Conservation (phyloP, 495 filamentous ascomycete genomes). For the Bacidia gigantensis region DNA sequence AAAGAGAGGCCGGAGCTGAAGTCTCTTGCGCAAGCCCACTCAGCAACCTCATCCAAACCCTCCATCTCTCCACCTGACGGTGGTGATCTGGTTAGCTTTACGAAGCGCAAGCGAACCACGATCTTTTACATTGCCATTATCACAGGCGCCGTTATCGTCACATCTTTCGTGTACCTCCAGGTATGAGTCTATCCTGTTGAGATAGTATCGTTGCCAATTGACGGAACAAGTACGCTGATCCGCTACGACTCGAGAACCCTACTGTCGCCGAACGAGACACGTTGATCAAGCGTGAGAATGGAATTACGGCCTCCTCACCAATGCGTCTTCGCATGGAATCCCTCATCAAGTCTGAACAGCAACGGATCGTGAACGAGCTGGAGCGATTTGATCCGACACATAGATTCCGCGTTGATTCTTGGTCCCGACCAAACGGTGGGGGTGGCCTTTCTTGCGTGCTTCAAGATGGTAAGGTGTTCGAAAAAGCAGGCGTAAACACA, state of each 20-base stretch:
- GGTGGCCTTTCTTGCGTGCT: conserved; percentile 82
- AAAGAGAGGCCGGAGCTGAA: neutral
- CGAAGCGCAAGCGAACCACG: neutral
- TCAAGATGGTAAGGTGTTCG: conserved; percentile 91
- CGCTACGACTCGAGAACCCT: conserved; percentile 36
- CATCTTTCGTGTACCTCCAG: conserved; percentile 54
- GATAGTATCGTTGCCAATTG: conserved; percentile 20
- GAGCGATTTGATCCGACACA: conserved; percentile 66
- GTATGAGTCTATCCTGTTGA: conserved; percentile 22
- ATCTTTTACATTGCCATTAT: conserved; percentile 25
- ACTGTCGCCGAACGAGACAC: conserved; percentile 63
- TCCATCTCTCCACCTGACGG: too few species aligned
- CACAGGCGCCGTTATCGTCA: conserved; percentile 39
- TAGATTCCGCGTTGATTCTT: conserved; percentile 69
- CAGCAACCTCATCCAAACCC: neutral
- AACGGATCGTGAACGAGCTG: conserved; percentile 67
- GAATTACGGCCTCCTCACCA: conserved; percentile 52
- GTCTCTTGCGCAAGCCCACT: neutral
- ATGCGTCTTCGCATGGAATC: conserved; percentile 98
- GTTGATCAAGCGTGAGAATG: conserved; percentile 49
- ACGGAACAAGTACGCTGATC: conserved; percentile 32
- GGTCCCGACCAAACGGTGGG: conserved; percentile 77
- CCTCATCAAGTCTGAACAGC: conserved; percentile 84
- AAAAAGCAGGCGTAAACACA: conserved; percentile 94
- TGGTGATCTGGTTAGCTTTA: neutral